phyloP scores from a whole-genome alignment of 257 asterid species.

The Ballota nigra region DNA sequence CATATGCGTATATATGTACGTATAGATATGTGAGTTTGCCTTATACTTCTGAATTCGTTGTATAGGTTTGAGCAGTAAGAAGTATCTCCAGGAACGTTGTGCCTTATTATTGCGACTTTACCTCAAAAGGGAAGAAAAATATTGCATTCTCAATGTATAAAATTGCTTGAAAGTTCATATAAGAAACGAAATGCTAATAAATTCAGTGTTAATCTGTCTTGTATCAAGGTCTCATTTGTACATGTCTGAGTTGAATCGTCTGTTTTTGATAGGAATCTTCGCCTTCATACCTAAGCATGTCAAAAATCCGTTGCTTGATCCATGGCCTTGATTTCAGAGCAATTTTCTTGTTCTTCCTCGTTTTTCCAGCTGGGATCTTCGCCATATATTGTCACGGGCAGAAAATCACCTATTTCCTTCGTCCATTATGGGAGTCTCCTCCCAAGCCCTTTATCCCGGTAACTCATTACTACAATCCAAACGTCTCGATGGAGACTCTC shows the following conservation, averaged over 20 bases:
- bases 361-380: conserved; percentile 27
- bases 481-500: conserved; percentile 28
- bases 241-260: neutral
- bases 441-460: conserved; percentile 39
- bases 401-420: conserved; percentile 39
- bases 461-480: conserved; percentile 36
- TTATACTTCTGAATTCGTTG: neutral
- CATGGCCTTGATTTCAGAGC: conserved; percentile 33
- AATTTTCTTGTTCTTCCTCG: conserved; percentile 30
- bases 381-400: conserved; percentile 42
- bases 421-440: conserved; percentile 46
- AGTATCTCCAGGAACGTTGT: neutral
- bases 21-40: neutral
- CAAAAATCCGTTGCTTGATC: conserved; percentile 37
- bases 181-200: neutral
- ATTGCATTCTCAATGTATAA: neutral
- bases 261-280: conserved; percentile 17
- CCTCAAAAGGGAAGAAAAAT: neutral
- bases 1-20: neutral
- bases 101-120: neutral
- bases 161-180: neutral
- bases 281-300: conserved; percentile 24
- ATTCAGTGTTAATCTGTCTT: neutral
- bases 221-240: neutral
- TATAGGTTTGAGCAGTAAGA: conserved; percentile 1